Evolutionary conservation across 768 basidiomycete genomes (phyloP).

Genomic region (Naematelia encephala): DNA sequence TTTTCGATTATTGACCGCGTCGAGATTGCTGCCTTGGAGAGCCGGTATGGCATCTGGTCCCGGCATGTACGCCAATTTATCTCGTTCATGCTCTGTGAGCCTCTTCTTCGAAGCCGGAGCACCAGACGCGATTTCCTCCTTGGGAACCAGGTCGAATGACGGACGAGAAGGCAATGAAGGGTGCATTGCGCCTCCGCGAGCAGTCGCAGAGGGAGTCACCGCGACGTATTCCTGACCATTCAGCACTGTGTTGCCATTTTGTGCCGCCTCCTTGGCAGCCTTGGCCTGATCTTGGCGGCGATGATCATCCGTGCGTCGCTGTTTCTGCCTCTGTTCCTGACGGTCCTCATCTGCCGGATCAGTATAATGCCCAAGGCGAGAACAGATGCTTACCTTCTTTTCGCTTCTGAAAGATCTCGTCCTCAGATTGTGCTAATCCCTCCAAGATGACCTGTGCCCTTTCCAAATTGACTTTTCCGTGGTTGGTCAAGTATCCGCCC

Average conservation of each 20-base stretch:
- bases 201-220: conserved; percentile 33
- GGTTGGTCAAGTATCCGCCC: conserved; percentile 95
- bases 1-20: conserved; percentile 78
- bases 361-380: not conserved
- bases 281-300: conserved; percentile 52
- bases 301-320: conserved; percentile 65
- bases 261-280: conserved; percentile 12
- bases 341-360: conserved; percentile 73
- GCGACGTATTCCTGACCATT: conserved; percentile 49
- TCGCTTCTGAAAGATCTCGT: conserved; percentile 88
- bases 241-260: conserved; percentile 27
- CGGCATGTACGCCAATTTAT: conserved; percentile 13
- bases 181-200: conserved; percentile 50
- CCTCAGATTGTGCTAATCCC: conserved; percentile 87
- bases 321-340: conserved; percentile 85
- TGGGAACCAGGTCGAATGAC: conserved; percentile 50
- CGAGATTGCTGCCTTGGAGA: conserved; percentile 74
- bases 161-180: conserved; percentile 67
- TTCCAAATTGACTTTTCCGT: conserved; percentile 78
- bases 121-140: conserved; percentile 13
- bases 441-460: conserved; percentile 92
- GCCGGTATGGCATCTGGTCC: conserved; percentile 25
- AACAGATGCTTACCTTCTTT: conserved; percentile 71
- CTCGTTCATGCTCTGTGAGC: conserved; percentile 17
- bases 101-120: conserved; percentile 9